Evolutionary conservation across 805 yeast species (phyloP).

Genomic region (Saturnispora besseyi): DNA sequence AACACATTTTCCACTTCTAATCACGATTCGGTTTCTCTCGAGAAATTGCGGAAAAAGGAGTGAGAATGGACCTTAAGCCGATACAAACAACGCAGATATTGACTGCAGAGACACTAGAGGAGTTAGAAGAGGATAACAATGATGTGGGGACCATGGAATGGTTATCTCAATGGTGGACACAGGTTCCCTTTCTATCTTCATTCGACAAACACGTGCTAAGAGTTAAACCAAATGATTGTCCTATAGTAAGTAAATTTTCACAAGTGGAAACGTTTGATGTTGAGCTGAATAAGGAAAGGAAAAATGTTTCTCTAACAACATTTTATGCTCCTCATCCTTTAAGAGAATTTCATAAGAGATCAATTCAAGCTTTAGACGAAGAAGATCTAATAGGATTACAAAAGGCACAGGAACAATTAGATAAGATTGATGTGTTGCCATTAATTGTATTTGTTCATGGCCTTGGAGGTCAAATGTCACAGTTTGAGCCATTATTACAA

Average conservation of each 20-base stretch:
- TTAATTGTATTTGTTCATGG: constrained; percentile 72
- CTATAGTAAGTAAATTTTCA: constrained; percentile 42
- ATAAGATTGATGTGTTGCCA: constrained; percentile 43
- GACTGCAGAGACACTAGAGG: neutral
- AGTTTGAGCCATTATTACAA: constrained; percentile 67
- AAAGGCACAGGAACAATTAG: constrained; percentile 19
- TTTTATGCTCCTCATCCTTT: constrained; percentile 46
- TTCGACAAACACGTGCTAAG: constrained; percentile 36
- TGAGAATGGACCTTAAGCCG: neutral
- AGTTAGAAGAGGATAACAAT: constrained; percentile 12
- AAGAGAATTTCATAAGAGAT: constrained; percentile 27
- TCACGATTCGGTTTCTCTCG: neutral
- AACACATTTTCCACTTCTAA: neutral
- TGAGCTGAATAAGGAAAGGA: constrained; percentile 15
- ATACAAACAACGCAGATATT: neutral
- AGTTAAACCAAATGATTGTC: constrained; percentile 46
- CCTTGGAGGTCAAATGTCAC: constrained; percentile 81
- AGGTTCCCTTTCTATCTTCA: neutral
- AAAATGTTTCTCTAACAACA: constrained; percentile 32
- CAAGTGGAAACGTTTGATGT: constrained; percentile 33
- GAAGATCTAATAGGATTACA: constrained; percentile 12
- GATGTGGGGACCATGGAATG: neutral
- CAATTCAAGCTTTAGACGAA: constrained; percentile 12
- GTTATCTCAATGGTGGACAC: neutral
- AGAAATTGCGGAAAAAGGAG: neutral